Evolutionary conservation across 2,329 filamentous ascomycete species (phyloP).

Genomic region (Alternaria sp.): DNA sequence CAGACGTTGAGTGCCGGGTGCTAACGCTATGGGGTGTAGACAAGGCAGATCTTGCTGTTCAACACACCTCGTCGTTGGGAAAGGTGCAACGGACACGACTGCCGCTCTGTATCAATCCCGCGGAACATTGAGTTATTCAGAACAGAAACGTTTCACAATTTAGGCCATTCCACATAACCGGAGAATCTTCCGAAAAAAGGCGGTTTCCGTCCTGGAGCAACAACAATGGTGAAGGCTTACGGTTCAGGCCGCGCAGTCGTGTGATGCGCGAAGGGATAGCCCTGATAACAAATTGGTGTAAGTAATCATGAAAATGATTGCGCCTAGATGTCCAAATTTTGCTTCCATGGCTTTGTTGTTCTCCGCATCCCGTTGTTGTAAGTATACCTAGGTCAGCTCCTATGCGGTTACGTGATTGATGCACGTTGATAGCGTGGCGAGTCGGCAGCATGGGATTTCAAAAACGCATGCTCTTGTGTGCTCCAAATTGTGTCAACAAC

Average conservation of each 20-base stretch:
- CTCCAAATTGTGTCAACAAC: not conserved
- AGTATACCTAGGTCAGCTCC: not conserved
- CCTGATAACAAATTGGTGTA: not conserved
- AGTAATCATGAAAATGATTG: not conserved
- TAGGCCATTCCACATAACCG: not conserved
- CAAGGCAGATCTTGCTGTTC: constrained; percentile 7
- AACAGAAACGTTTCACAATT: not conserved
- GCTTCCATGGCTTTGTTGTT: not conserved
- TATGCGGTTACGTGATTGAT: not conserved
- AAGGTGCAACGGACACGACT: not conserved
- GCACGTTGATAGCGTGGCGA: not conserved
- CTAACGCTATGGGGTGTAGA: constrained; percentile 7
- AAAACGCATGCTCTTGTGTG: constrained; percentile 2
- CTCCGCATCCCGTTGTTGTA: not conserved
- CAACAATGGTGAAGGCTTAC: not conserved
- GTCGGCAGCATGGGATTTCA: constrained; percentile 1
- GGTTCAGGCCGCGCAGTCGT: not conserved
- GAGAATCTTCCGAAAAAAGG: not conserved
- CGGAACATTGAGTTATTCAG: not conserved
- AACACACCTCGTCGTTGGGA: constrained; percentile 3
- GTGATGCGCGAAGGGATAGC: not conserved
- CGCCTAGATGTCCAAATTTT: not conserved
- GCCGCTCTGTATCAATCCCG: not conserved
- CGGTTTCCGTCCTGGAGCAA: not conserved
- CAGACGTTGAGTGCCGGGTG: constrained; percentile 8